Conservation (phyloP, 306 rosid genomes). For the Inga leiocalycina region DNA sequence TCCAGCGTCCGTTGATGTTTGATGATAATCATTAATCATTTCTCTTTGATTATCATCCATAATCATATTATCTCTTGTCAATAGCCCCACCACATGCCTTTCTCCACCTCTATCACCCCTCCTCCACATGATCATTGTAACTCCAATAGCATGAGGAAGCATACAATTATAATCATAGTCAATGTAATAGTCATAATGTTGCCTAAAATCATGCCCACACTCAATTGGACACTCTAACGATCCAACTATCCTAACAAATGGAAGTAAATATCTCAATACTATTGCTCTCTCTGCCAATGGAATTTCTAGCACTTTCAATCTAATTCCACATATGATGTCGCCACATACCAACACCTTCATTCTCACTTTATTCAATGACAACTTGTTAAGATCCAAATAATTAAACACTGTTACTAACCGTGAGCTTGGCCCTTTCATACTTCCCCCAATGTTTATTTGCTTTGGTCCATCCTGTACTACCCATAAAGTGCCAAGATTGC, state of each 20-base stretch:
- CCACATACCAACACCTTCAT: neutral
- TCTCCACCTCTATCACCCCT: no score
- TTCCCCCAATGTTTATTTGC: neutral
- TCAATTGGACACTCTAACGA: neutral
- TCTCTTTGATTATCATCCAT: no score
- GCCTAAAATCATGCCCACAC: neutral
- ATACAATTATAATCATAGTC: neutral
- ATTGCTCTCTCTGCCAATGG: neutral
- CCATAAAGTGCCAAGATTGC: neutral
- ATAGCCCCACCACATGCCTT: no score
- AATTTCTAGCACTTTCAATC: neutral
- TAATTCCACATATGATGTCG: neutral
- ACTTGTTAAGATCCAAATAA: neutral
- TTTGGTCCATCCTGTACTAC: neutral
- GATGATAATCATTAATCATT: no score
- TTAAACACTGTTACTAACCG: neutral
- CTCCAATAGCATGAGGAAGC: no score
- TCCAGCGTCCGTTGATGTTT: no score
- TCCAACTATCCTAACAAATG: neutral
- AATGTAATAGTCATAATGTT: neutral
- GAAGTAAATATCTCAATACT: neutral
- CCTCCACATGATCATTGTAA: no score
- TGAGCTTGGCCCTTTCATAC: neutral
- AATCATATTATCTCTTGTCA: no score
- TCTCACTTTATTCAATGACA: neutral